Percentiles rank a stretch among this genome's conserved stretches.
Evolutionary conservation across 2,329 filamentous ascomycete genomes (phyloP).

Genomic region (Fusarium sp.): DNA sequence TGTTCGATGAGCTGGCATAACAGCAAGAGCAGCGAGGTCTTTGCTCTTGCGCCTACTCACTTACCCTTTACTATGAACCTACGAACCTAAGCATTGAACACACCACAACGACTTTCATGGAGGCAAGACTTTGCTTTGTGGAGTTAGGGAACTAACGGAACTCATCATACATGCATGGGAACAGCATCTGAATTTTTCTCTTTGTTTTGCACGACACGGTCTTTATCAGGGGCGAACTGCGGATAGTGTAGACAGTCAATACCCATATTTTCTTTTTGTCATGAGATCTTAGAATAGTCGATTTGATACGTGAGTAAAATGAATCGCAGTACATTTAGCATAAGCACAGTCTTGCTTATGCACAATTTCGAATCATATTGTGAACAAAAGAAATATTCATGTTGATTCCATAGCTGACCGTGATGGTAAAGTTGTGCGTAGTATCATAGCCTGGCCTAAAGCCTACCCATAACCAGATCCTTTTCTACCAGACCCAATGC

Average conservation of each 20-base stretch:
- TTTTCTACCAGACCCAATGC: constrained; percentile 34
- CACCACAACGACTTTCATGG: constrained; percentile 32
- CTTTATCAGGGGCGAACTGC: constrained; percentile 40
- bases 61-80: constrained; percentile 20
- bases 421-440: constrained; percentile 26
- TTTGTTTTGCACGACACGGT: constrained; percentile 33
- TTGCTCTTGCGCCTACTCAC: constrained; percentile 15
- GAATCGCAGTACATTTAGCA: background rate
- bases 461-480: constrained; percentile 30
- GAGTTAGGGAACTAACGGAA: constrained; percentile 40
- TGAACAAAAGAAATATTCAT: constrained; percentile 36
- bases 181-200: constrained; percentile 36
- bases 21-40: constrained; percentile 13
- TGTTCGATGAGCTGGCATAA: constrained; percentile 20
- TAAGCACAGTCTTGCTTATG: background rate
- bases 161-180: constrained; percentile 39
- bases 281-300: constrained; percentile 9
- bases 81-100: constrained; percentile 29
- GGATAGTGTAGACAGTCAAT: constrained; percentile 46
- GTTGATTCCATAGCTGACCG: constrained; percentile 31
- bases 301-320: constrained; percentile 11
- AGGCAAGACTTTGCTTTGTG: constrained; percentile 39
- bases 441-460: constrained; percentile 31
- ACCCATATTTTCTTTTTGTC: constrained; percentile 46
- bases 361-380: background rate